Base-by-base conservation (phyloP, 768 basidiomycete genomes). In the Boletus tomentosulus region DNA sequence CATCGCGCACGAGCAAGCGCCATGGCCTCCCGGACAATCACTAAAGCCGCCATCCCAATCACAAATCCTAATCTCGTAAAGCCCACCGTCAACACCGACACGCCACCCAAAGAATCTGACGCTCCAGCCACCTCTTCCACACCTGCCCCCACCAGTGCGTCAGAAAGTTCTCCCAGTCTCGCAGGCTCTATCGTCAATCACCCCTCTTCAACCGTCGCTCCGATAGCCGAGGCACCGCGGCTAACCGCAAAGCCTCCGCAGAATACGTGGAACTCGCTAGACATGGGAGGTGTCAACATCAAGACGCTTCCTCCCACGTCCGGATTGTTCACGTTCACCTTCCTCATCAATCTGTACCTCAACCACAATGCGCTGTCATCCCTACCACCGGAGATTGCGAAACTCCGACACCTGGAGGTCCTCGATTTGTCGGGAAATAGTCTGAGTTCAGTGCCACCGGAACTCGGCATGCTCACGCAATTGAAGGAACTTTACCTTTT, bases 1-100 rank as follows among this genome's bases (percentile, higher is more conserved):
- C 94, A 97, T 66, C 86, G 96, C 50, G 97, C 97, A 12, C 82
- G 95, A 46, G 88, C 92, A n/a, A 95, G 89, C 56, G 94, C 94
- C 47, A 87, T 98, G 80, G 91, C 93, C 34, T 88, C 91, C 19
- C 84, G 97, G 45, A 89, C 87, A 15, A 81, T 89, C 55, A 76
- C 89, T 39, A 95, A 92, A 73, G 82, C 89, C 30, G 90, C 92
- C 38, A 89, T 97, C 56, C 84, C 91, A 43, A 98, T 96, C 69
- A 87, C 89, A 54, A 92, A 98, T 70, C 94, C 95, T 19, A 95
- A 92, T 60, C 74, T 76, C 50, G 71, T 82, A 64, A 83, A 82
- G 64, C 78, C 79, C 28, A 53, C 39, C 51, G 27, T 65, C 73
- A 48, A 16, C 27, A 47, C 63, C 28, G 72, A 73, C 50, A 42